phyloP scores from a whole-genome alignment of 2,329 filamentous ascomycete genomes.

The Arthrobotrys sinensis region DNA sequence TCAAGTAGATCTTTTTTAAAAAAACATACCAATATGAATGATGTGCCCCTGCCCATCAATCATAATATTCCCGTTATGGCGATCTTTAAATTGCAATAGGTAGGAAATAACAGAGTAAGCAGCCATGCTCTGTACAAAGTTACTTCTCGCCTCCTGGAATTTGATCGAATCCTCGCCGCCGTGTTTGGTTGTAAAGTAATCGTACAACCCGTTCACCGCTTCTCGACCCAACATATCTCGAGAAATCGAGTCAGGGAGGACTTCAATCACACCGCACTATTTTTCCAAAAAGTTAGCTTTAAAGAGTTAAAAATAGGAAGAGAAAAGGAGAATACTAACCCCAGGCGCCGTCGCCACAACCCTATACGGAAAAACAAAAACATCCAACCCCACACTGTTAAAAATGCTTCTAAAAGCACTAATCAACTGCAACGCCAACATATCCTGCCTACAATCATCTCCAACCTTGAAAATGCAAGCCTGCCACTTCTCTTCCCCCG shows the following conservation, averaged over 20 bases:
- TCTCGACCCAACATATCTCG: slow-evolving; percentile 98
- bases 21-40: slow-evolving; percentile 79
- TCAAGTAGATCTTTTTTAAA: neutral
- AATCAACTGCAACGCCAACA: slow-evolving; percentile 97
- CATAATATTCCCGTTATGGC: slow-evolving; percentile 99
- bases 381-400: slow-evolving; percentile 92
- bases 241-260: slow-evolving; percentile 96
- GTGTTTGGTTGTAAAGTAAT: slow-evolving; percentile 98
- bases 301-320: neutral
- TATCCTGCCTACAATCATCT: slow-evolving; percentile 97
- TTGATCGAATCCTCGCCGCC: slow-evolving; percentile 94
- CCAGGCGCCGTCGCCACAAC: slow-evolving; percentile 97
- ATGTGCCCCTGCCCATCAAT: slow-evolving; percentile 97
- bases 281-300: neutral
- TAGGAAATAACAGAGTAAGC: slow-evolving; percentile 98
- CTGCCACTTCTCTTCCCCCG: slow-evolving; percentile 90
- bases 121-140: slow-evolving; percentile 99
- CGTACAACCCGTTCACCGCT: slow-evolving; percentile 96
- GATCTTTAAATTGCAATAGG: slow-evolving; percentile 97
- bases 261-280: slow-evolving; percentile 95
- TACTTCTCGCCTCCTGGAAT: slow-evolving; percentile 85
- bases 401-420: slow-evolving; percentile 97
- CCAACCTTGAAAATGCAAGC: slow-evolving; percentile 99
- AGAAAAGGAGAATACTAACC: slow-evolving; percentile 32
- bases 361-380: slow-evolving; percentile 96